These are phyloP conservation scores for Prosopis cineraria DNA, from an alignment of 306 rosid genomes.

Conservation along the genomic window DNA sequence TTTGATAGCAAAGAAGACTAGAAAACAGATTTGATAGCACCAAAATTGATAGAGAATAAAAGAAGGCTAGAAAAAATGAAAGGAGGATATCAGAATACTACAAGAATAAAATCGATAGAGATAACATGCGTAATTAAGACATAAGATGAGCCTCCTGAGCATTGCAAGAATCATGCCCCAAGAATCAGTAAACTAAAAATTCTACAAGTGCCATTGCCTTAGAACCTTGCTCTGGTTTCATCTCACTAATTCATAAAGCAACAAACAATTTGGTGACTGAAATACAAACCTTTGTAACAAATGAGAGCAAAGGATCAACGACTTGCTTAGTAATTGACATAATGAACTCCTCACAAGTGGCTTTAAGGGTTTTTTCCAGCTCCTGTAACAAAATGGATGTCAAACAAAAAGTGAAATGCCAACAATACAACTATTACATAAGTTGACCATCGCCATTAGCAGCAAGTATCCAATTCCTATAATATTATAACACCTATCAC, in stretches of 20 bases:
- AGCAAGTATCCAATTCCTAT: neutral
- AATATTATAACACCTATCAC: neutral
- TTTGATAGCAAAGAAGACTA: conserved; percentile 5
- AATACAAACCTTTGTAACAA: conserved; percentile 88
- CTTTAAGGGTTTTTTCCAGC: conserved; percentile 90
- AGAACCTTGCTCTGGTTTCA: conserved; percentile 30
- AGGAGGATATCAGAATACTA: neutral
- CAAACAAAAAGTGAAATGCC: neutral
- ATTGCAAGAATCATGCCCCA: neutral
- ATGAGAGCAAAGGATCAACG: conserved; percentile 98
- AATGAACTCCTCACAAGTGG: conserved; percentile 96
- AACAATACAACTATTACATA: neutral
- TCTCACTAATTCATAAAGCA: conserved; percentile 16
- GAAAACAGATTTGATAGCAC: neutral
- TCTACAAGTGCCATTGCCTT: conserved; percentile 5
- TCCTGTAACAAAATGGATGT: conserved; percentile 63
- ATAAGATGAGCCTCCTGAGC: neutral
- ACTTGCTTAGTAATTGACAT: conserved; percentile 96
- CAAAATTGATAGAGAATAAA: no score
- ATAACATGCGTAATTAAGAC: conserved; percentile 11
- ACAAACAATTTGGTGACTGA: conserved; percentile 24
- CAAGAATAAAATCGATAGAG: conserved; percentile 22
- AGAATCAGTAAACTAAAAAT: conserved; percentile 3
- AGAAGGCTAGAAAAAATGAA: neutral
- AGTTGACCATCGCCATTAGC: neutral